Evolutionary conservation across 2,329 filamentous ascomycete genomes (phyloP), one percentile per base, ranked within the genome.

Genomic region (Fonsecaea erecta): DNA sequence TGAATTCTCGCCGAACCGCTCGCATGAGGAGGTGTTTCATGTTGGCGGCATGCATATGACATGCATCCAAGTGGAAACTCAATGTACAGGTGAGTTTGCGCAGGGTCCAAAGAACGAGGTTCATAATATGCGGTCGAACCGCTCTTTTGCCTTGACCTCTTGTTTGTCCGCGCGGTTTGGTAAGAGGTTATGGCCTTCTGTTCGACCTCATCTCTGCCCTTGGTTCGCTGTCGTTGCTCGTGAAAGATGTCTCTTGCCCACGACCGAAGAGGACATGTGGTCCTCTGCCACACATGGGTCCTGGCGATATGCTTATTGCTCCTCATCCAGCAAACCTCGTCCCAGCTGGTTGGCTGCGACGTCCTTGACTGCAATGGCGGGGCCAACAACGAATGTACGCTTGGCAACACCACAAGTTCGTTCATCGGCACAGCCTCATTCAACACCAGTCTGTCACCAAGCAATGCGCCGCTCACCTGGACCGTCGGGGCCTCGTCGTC

Each of bases 391-490:
- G 65, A 56, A 12, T 67, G 65, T 43, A 62, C 59, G 11, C 11
- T 67, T 14, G 65, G 62, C 30, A 67, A 67, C 59, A 59, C 54
- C 7, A 67, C 65, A 18, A 67, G 46, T 52, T 48, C 59, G 1
- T 67, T 57, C 26, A 59, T 67, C 37, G 65, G 65, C 28, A 62
- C 65, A 11, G 60, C 65, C 26, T 48, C 46, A 3, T 60, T 67
- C 65, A 67, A 64, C 35, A 58, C 59, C 48, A 65, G 53, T 28
- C 35, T 65, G 18, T 64, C 65, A 1, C 56, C 58, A 5, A 24
- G 58, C 40, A 28, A 62, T 34, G 59, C 21, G 4, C 62, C 60
- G n/a, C 52, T 67, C 11, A 65, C 65, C n/a, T 67, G 65, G 65
- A 67, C 65, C 6, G 65, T 67, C 18, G 57, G 57, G n/a, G 57